Conservation (phyloP, 2,329 filamentous ascomycete genomes). For the Trichoderma afroharzianum region DNA sequence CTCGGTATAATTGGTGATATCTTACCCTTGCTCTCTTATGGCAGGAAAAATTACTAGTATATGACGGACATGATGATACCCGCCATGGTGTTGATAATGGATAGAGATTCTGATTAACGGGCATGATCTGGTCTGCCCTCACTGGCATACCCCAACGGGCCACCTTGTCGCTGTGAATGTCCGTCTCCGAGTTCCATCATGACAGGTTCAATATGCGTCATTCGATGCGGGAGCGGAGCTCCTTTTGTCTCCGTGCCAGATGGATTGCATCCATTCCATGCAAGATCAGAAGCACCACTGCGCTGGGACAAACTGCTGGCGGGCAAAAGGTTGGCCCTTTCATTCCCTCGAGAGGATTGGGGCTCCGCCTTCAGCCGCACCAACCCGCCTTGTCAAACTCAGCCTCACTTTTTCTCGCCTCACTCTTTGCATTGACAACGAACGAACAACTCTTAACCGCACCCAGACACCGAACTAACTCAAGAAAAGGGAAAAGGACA, state of each 20-base stretch:
- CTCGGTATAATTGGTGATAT: slow-evolving; percentile 15
- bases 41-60: slow-evolving; percentile 4
- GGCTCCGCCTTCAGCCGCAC: slow-evolving; percentile 11
- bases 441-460: neutral
- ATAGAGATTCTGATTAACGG: neutral
- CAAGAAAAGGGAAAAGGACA: neutral
- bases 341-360: neutral
- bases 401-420: slow-evolving; percentile 8
- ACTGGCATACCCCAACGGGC: neutral
- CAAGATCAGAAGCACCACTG: neutral
- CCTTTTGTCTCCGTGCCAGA: neutral
- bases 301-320: neutral
- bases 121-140: neutral
- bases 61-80: slow-evolving; percentile 1
- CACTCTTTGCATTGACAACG: neutral
- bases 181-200: neutral
- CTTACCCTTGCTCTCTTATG: slow-evolving; percentile 7
- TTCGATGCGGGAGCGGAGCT: neutral
- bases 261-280: neutral
- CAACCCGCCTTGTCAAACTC: neutral
- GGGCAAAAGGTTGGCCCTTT: neutral
- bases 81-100: neutral
- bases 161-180: neutral
- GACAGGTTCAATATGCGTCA: neutral
- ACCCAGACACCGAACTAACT: slow-evolving; percentile 5